Evolutionary conservation across 768 basidiomycete species (phyloP).

Genomic region (Ramaria sp.): DNA sequence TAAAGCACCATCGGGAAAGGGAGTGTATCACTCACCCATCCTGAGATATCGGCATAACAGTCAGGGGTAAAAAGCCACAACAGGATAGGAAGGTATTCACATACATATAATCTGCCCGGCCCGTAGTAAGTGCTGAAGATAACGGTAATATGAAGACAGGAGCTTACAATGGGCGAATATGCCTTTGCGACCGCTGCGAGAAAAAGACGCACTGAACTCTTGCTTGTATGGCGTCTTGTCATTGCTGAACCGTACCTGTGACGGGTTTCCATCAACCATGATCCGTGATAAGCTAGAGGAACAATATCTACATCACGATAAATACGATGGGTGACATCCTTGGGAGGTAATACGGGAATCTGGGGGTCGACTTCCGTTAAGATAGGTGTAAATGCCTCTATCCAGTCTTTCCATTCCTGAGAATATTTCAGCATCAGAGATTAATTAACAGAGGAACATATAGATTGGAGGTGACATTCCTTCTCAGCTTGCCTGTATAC

Average conservation of each 20-base stretch:
- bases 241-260: constrained; percentile 83
- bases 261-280: background rate
- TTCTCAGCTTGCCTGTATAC: constrained; percentile 74
- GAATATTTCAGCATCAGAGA: background rate
- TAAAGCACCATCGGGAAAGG: constrained; percentile 36
- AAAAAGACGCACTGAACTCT: constrained; percentile 72
- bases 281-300: background rate
- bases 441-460: background rate
- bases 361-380: constrained; percentile 69
- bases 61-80: constrained; percentile 8
- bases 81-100: constrained; percentile 14
- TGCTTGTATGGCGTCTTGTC: constrained; percentile 96
- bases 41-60: constrained; percentile 12
- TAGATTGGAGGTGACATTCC: constrained; percentile 11
- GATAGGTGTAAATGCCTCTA: constrained; percentile 56
- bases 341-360: constrained; percentile 80
- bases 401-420: constrained; percentile 76
- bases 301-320: constrained; percentile 63
- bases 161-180: constrained; percentile 74
- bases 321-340: constrained; percentile 86
- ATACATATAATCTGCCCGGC: constrained; percentile 50
- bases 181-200: constrained; percentile 83
- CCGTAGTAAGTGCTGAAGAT: background rate
- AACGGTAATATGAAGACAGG: background rate
- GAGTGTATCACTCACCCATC: constrained; percentile 15